A percentile compares a stretch with the other conserved stretches of the same genome.
Conservation (phyloP, 2,329 filamentous ascomycete species). For the Colletotrichum tropicale region DNA sequence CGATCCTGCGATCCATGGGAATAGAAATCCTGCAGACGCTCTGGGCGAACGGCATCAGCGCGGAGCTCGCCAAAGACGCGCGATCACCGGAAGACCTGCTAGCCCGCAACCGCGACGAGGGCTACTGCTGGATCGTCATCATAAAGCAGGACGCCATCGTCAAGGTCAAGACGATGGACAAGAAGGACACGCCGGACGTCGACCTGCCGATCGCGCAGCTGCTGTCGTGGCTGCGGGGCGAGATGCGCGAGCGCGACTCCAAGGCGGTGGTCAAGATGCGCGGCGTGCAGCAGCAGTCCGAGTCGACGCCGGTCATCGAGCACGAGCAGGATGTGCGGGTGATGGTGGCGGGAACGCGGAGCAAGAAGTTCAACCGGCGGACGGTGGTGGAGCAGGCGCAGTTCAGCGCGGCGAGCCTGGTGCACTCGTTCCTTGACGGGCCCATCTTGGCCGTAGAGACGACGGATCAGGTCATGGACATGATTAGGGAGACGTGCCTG, state of each 20-base stretch:
- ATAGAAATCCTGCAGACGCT: constrained; percentile 79
- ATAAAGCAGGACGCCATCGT: constrained; percentile 79
- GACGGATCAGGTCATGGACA: constrained; percentile 79
- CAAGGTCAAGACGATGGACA: constrained; percentile 79
- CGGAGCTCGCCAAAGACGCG: constrained; percentile 83
- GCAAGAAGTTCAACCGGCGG: constrained; percentile 90
- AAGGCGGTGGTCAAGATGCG: constrained; percentile 55
- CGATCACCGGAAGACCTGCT: constrained; percentile 81
- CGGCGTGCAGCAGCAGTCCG: constrained; percentile 32
- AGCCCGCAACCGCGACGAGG: constrained; percentile 76
- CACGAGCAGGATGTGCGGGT: constrained; percentile 80
- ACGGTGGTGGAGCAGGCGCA: constrained; percentile 84
- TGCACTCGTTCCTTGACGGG: constrained; percentile 74
- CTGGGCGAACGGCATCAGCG: constrained; percentile 84
- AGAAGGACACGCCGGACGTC: constrained; percentile 75
- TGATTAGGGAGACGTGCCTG: constrained; percentile 75
- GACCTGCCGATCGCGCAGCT: constrained; percentile 79
- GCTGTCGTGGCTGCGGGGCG: constrained; percentile 78
- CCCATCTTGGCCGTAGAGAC: constrained; percentile 90
- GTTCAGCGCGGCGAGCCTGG: constrained; percentile 61
- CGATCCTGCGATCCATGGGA: constrained; percentile 75
- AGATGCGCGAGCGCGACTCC: constrained; percentile 80
- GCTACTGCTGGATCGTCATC: constrained; percentile 86
- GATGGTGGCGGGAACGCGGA: constrained; percentile 80
- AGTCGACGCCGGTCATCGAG: constrained; percentile 30